A percentile compares a stretch with the other conserved stretches of the same genome.
phyloP scores from a whole-genome alignment of 495 filamentous ascomycete species.

The Evernia prunastri region DNA sequence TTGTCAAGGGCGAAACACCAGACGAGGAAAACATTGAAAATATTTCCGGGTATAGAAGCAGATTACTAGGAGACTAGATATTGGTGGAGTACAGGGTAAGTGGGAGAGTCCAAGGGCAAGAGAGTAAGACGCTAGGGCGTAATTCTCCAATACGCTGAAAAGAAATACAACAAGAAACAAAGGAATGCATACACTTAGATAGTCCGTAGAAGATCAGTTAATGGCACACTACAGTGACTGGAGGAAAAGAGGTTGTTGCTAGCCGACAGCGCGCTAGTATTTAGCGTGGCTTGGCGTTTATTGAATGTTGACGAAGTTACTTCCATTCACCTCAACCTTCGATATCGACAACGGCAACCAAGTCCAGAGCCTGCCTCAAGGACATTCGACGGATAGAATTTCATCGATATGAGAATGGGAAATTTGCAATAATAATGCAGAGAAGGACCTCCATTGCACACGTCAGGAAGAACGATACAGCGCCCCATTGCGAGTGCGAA shows the following conservation, averaged over 20 bases:
- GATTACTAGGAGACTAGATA: too few relatives aligned
- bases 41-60: neutral
- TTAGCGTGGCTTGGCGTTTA: slow-evolving; percentile 10
- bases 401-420: neutral
- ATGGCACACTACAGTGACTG: too few relatives aligned
- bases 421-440: neutral
- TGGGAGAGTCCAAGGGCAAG: neutral
- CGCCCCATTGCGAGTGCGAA: slow-evolving; percentile 1
- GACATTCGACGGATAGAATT: neutral
- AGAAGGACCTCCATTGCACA: neutral
- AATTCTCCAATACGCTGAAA: neutral
- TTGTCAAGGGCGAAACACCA: neutral
- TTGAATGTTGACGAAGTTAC: slow-evolving; percentile 14
- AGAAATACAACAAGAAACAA: too few relatives aligned
- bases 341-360: slow-evolving; percentile 9
- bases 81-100: too few relatives aligned
- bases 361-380: neutral
- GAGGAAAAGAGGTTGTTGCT: too few relatives aligned
- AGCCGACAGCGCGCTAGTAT: slow-evolving; percentile 5
- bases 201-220: too few relatives aligned
- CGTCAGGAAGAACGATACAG: neutral
- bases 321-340: slow-evolving; percentile 2
- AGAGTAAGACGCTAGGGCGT: neutral
- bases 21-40: neutral
- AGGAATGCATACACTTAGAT: too few relatives aligned